Conservation (phyloP, 768 basidiomycete species). For the Baorangia bicolor region DNA sequence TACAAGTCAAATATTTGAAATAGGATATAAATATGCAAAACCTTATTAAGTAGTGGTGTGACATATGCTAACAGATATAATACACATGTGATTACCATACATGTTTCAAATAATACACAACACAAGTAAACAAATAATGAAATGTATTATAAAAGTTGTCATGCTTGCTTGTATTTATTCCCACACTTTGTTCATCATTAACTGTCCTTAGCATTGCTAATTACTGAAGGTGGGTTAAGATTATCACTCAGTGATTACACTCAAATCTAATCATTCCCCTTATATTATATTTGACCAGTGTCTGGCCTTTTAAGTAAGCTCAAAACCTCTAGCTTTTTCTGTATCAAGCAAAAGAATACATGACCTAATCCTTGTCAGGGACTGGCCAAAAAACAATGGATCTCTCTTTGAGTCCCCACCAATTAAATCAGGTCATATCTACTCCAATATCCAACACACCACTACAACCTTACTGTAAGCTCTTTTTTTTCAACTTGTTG, state of each 20-base stretch:
- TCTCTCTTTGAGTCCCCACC: slow-evolving; percentile 18
- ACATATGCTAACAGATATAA: not conserved
- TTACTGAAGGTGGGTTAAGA: not conserved
- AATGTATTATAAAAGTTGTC: slow-evolving; percentile 3
- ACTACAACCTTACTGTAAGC: slow-evolving; percentile 14
- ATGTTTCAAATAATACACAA: slow-evolving; percentile 12
- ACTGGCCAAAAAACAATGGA: slow-evolving; percentile 10
- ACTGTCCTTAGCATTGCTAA: not conserved
- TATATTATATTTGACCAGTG: not conserved
- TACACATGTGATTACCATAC: not conserved
- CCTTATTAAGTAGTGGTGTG: not conserved
- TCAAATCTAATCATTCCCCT: not conserved
- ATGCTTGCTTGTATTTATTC: not conserved
- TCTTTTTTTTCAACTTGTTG: not conserved
- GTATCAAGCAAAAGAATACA: not conserved
- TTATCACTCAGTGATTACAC: not conserved
- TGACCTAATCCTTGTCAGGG: not conserved
- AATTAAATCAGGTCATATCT: slow-evolving; percentile 3
- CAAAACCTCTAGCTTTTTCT: not conserved
- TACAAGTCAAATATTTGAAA: not conserved
- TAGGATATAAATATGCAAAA: not conserved
- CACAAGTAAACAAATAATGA: slow-evolving; percentile 12
- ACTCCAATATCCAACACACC: not conserved
- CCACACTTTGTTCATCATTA: not conserved
- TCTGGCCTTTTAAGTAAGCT: not conserved